Conservation (phyloP, 2,329 filamentous ascomycete genomes). For the Calonectria fujianensis region DNA sequence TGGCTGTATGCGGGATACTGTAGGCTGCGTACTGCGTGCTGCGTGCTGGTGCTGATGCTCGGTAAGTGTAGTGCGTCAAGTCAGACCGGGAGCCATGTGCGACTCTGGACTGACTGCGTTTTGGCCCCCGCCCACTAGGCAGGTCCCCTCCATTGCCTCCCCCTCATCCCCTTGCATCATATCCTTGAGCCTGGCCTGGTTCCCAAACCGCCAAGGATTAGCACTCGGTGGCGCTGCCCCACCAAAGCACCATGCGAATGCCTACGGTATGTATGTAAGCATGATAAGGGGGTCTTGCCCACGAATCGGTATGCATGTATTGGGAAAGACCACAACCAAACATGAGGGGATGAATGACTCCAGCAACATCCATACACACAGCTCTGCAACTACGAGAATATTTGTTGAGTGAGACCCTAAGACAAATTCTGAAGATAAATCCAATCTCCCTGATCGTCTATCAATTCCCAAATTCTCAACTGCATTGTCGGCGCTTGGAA, state of each 20-base stretch:
- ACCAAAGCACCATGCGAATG: background rate
- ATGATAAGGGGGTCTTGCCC: conserved; percentile 5
- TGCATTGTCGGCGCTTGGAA: background rate
- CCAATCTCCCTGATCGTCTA: background rate
- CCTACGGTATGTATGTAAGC: conserved; percentile 41
- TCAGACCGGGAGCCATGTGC: conserved; percentile 45
- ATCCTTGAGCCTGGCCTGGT: conserved; percentile 36
- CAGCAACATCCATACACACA: too few relatives aligned
- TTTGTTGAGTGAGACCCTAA: background rate
- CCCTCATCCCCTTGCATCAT: conserved; percentile 53
- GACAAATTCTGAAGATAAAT: background rate
- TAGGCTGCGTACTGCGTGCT: conserved; percentile 1
- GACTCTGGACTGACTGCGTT: conserved; percentile 34
- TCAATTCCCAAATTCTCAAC: background rate
- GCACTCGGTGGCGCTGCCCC: conserved; percentile 34
- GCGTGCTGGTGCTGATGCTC: conserved; percentile 33
- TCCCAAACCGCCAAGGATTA: conserved; percentile 39
- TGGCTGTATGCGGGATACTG: conserved; percentile 22
- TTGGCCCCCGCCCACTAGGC: conserved; percentile 31
- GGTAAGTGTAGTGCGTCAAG: conserved; percentile 49
- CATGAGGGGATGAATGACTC: background rate
- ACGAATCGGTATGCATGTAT: conserved; percentile 39
- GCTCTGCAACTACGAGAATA: background rate
- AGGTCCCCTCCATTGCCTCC: conserved; percentile 39
- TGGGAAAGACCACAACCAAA: background rate